A percentile compares a stretch with the other conserved stretches of the same genome.
Conservation (phyloP, 352 stramenopile species). For the Globisporangium perplexum region DNA sequence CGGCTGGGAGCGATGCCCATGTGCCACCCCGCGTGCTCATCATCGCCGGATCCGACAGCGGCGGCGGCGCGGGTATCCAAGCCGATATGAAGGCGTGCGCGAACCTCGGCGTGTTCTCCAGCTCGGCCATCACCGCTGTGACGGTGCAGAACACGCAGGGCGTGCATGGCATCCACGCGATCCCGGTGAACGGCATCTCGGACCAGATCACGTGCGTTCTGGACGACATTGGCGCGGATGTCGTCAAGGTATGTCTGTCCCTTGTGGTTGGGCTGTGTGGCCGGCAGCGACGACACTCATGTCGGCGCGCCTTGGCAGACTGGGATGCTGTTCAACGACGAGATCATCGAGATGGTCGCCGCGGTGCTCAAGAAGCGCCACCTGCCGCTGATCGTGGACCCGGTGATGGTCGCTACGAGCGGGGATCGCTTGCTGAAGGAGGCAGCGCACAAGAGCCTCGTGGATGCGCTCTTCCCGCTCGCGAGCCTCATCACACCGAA, state of each 20-base stretch:
- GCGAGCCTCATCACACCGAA: conserved; percentile 91
- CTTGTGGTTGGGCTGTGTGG: not conserved
- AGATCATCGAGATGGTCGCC: conserved; percentile 73
- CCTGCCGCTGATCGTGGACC: conserved; percentile 85
- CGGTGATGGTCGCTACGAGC: conserved; percentile 92
- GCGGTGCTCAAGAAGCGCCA: conserved; percentile 40
- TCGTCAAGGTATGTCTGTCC: conserved; percentile 70
- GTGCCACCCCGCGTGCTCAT: conserved; percentile 65
- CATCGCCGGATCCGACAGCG: conserved; percentile 92
- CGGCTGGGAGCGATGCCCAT: not conserved
- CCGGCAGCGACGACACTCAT: not conserved
- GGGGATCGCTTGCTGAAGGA: conserved; percentile 79
- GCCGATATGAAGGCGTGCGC: conserved; percentile 92
- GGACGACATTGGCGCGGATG: conserved; percentile 80
- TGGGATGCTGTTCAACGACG: conserved; percentile 88
- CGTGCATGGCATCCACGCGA: conserved; percentile 40
- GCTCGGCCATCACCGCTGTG: conserved; percentile 88
- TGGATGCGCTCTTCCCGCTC: conserved; percentile 80
- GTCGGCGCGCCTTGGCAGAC: conserved; percentile 29
- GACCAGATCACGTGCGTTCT: conserved; percentile 85
- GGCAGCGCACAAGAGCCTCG: conserved; percentile 61
- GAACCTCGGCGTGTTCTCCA: conserved; percentile 73
- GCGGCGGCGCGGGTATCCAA: conserved; percentile 89
- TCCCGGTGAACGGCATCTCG: conserved; percentile 59
- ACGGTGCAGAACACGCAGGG: conserved; percentile 84